A percentile compares a stretch with the other conserved stretches of the same genome.
These are phyloP conservation scores for Trametes villosa DNA, from an alignment of 768 basidiomycete genomes.

Conservation along the genomic window DNA sequence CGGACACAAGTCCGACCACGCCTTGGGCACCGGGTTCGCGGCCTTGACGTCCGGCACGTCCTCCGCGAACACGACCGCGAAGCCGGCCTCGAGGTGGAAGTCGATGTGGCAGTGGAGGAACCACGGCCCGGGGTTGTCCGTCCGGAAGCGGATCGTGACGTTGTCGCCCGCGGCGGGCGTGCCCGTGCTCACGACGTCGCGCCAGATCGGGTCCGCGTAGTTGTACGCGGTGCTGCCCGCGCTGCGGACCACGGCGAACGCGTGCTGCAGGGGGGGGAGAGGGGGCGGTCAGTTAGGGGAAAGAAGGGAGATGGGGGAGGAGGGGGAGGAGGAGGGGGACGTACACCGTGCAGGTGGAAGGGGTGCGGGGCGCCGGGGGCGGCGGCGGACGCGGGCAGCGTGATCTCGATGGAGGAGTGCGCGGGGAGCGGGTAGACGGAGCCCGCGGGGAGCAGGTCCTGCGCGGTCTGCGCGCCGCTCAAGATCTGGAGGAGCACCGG, in stretches of 20 bases:
- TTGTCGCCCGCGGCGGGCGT: conserved; percentile 19
- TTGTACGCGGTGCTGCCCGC: conserved; percentile 38
- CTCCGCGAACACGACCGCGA: conserved; percentile 48
- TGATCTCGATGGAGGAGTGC: conserved; percentile 51
- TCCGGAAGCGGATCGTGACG: conserved; percentile 33
- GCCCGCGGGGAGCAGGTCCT: conserved; percentile 53
- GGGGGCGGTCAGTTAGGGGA: neutral
- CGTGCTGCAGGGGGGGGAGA: conserved; percentile 34
- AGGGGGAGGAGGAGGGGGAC: conserved; percentile 22
- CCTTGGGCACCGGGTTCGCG: conserved; percentile 21
- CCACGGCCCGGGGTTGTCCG: conserved; percentile 93
- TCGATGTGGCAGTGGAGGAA: conserved; percentile 84
- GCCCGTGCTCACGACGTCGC: conserved; percentile 36
- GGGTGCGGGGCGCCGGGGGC: conserved; percentile 47
- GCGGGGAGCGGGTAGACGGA: conserved; percentile 49
- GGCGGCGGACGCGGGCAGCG: conserved; percentile 46
- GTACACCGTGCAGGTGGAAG: conserved; percentile 45
- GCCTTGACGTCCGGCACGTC: conserved; percentile 28
- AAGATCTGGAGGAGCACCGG: conserved; percentile 64
- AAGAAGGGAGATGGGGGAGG: neutral
- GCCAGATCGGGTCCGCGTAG: conserved; percentile 41
- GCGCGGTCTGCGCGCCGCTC: conserved; percentile 52
- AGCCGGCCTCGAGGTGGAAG: conserved; percentile 67
- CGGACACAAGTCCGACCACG: conserved; percentile 16
- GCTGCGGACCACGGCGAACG: conserved; percentile 43